Percentiles rank a stretch among this genome's conserved stretches.
These are phyloP conservation scores for Boletus rubescentipes DNA, from an alignment of 768 basidiomycete genomes.

Conservation along the genomic window DNA sequence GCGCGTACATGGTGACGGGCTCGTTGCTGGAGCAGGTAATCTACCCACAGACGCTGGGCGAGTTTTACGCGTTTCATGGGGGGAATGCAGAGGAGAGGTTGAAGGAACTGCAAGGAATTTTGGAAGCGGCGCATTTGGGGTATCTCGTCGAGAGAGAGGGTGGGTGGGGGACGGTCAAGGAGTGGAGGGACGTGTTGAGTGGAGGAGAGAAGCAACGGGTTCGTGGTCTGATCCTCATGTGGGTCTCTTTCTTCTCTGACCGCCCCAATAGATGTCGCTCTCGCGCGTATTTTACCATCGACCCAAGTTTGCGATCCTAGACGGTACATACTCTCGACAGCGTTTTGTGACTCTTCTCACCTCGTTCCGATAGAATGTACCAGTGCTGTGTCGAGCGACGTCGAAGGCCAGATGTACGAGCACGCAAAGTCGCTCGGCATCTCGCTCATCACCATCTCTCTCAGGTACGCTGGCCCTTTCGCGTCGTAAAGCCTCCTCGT, in stretches of 20 bases:
- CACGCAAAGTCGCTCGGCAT: slow-evolving; percentile 86
- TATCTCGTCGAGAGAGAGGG: slow-evolving; percentile 89
- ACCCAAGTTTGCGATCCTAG: slow-evolving; percentile 81
- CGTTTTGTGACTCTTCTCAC: neutral
- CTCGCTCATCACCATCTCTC: slow-evolving; percentile 90
- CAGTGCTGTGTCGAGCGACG: slow-evolving; percentile 92
- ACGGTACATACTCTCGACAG: slow-evolving; percentile 53
- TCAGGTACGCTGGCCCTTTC: slow-evolving; percentile 50
- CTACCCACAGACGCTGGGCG: slow-evolving; percentile 69
- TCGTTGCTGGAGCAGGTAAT: slow-evolving; percentile 91
- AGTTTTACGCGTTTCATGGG: slow-evolving; percentile 66
- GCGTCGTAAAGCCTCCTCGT: neutral
- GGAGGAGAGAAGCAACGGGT: slow-evolving; percentile 97
- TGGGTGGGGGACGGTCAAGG: slow-evolving; percentile 85
- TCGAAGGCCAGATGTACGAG: slow-evolving; percentile 95
- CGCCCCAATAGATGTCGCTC: slow-evolving; percentile 68
- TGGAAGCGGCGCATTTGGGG: slow-evolving; percentile 78
- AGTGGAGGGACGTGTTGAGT: slow-evolving; percentile 94
- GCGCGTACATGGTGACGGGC: slow-evolving; percentile 89
- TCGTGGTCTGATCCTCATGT: neutral
- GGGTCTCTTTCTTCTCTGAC: slow-evolving; percentile 10
- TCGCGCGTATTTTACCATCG: slow-evolving; percentile 90
- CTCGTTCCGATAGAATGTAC: slow-evolving; percentile 69
- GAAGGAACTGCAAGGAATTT: slow-evolving; percentile 69
- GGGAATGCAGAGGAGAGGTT: slow-evolving; percentile 49